Percentiles rank a stretch among this genome's conserved stretches.
phyloP scores from a whole-genome alignment of 371 early-diverging fungal genomes.

The Mucor racemosus region DNA sequence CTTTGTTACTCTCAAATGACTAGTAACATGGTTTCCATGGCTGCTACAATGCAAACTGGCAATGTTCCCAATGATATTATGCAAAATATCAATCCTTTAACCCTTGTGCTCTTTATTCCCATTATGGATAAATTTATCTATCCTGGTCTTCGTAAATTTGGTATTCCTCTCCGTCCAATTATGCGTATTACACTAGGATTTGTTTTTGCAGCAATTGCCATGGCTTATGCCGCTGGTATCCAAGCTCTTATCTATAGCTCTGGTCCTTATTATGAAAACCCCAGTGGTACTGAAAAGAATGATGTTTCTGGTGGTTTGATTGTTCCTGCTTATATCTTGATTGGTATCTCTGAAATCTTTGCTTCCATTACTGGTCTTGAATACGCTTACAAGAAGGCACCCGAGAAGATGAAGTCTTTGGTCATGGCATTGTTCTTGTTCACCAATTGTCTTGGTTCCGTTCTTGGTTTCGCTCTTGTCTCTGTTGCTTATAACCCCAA shows the following conservation, averaged over 20 bases:
- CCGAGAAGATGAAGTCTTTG: slow-evolving; percentile 75
- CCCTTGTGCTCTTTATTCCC: slow-evolving; percentile 73
- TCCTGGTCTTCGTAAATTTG: slow-evolving; percentile 68
- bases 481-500: slow-evolving; percentile 70
- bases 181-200: slow-evolving; percentile 77
- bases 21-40: slow-evolving; percentile 77
- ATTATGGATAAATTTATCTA: slow-evolving; percentile 72
- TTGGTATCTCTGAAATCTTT: slow-evolving; percentile 78
- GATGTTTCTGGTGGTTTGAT: slow-evolving; percentile 68
- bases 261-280: slow-evolving; percentile 31
- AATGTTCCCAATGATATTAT: slow-evolving; percentile 68
- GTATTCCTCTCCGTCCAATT: slow-evolving; percentile 73
- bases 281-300: slow-evolving; percentile 46
- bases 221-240: slow-evolving; percentile 73
- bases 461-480: slow-evolving; percentile 71
- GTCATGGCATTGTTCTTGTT: slow-evolving; percentile 76
- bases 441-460: slow-evolving; percentile 68
- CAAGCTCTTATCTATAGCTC: slow-evolving; percentile 69
- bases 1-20: slow-evolving; percentile 77
- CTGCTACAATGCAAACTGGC: slow-evolving; percentile 72
- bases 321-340: slow-evolving; percentile 69
- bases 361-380: slow-evolving; percentile 82
- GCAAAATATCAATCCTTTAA: slow-evolving; percentile 68
- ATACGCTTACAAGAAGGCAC: slow-evolving; percentile 79
- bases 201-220: slow-evolving; percentile 63